Conservation (phyloP, 2,329 filamentous ascomycete genomes). For the Fusarium begoniae region DNA sequence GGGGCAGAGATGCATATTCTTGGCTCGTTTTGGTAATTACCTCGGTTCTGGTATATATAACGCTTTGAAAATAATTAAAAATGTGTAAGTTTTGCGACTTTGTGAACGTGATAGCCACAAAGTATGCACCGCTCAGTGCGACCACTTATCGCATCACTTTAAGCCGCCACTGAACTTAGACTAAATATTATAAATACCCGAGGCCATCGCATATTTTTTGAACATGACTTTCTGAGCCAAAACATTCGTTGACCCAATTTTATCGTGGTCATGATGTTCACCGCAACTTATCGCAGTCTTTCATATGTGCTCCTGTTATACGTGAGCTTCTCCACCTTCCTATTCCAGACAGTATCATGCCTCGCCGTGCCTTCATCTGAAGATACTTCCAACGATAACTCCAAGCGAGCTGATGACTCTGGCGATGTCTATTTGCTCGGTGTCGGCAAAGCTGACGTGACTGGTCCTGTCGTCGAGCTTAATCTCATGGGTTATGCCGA, state of each 20-base stretch:
- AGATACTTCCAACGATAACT: fast-evolving
- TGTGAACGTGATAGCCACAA: neutral
- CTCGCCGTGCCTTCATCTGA: neutral
- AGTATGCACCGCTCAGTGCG: fast-evolving
- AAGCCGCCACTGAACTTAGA: neutral
- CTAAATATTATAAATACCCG: neutral
- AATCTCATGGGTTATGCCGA: conserved; percentile 17
- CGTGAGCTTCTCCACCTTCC: neutral
- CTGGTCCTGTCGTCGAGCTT: conserved; percentile 7
- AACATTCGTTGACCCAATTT: neutral
- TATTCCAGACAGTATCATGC: neutral
- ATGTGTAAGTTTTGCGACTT: neutral
- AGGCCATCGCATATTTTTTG: fast-evolving
- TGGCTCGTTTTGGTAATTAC: neutral
- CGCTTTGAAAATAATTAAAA: neutral
- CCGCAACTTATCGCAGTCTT: neutral
- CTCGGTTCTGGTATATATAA: neutral
- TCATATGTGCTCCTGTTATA: neutral
- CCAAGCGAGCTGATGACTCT: neutral
- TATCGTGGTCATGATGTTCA: neutral
- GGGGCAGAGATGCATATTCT: neutral
- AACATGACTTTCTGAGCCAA: fast-evolving
- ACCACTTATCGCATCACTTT: neutral
- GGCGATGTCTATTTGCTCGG: neutral
- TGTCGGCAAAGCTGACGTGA: conserved; percentile 5